These are phyloP conservation scores for Russula virescens DNA, from an alignment of 768 basidiomycete genomes.

Conservation along the genomic window DNA sequence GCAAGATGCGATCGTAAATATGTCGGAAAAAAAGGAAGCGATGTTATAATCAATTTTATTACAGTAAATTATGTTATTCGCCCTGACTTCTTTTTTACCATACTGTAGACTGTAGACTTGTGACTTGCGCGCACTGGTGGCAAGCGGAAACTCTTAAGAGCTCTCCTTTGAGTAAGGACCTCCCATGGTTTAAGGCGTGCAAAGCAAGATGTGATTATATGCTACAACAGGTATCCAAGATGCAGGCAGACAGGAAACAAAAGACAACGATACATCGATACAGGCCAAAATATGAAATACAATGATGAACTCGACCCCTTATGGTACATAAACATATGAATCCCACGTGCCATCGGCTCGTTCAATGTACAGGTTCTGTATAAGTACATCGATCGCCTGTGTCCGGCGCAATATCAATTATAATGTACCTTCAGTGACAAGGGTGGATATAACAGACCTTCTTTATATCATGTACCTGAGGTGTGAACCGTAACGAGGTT, in stretches of 20 bases:
- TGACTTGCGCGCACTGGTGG: too few species aligned
- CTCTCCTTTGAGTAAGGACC: too few species aligned
- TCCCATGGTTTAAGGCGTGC: background rate
- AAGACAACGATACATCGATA: background rate
- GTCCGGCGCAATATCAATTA: constrained; percentile 10
- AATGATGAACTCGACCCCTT: constrained; percentile 8
- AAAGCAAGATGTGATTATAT: constrained; percentile 17
- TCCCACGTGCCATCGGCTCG: constrained; percentile 88
- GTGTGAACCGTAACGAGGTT: constrained; percentile 80
- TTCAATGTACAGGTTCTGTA: constrained; percentile 98
- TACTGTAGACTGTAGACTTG: too few species aligned
- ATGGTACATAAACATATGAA: constrained; percentile 76
- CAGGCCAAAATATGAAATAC: background rate
- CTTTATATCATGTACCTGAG: constrained; percentile 94
- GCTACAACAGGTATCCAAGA: constrained; percentile 14
- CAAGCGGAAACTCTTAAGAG: too few species aligned
- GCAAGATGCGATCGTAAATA: too few species aligned
- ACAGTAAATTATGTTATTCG: too few species aligned
- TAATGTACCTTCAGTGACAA: background rate
- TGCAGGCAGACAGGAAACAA: background rate
- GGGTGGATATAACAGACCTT: constrained; percentile 46
- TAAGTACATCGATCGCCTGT: constrained; percentile 81
- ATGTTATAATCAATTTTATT: too few species aligned
- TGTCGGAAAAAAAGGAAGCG: too few species aligned
- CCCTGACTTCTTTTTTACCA: too few species aligned